A percentile compares a stretch with the other conserved stretches of the same genome.
Evolutionary conservation across 2,329 filamentous ascomycete species (phyloP).

Genomic region (Trichoderma sp.): DNA sequence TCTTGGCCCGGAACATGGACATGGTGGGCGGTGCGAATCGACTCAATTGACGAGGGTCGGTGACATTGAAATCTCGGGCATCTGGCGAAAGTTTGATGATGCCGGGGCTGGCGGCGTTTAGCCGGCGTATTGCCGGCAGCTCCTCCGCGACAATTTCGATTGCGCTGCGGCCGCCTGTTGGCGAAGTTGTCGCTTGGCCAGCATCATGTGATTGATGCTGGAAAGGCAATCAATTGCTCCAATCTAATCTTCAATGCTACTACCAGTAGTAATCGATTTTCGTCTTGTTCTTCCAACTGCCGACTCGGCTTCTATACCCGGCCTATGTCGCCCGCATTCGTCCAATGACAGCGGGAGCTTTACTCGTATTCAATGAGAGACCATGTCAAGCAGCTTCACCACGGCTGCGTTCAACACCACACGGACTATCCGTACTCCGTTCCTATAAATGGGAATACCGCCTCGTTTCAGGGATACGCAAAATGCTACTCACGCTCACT

Average conservation of each 20-base stretch:
- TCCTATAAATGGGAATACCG: neutral
- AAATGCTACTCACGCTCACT: neutral
- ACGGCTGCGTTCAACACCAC: neutral
- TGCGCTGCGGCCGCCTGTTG: neutral
- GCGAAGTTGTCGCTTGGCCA: neutral
- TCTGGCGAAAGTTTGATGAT: conserved; percentile 22
- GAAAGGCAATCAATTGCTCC: neutral
- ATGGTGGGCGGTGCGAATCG: conserved; percentile 49
- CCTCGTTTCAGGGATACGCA: neutral
- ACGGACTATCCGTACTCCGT: neutral
- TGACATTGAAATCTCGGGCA: conserved; percentile 12
- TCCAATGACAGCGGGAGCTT: neutral
- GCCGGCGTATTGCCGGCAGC: conserved; percentile 14
- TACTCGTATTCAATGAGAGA: neutral
- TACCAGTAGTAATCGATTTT: neutral
- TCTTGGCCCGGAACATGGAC: conserved; percentile 88
- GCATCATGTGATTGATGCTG: neutral
- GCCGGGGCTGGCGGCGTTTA: conserved; percentile 10
- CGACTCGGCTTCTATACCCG: neutral
- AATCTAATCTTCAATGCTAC: neutral
- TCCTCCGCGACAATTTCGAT: neutral
- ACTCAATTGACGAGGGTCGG: neutral
- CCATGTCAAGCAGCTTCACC: too few species aligned
- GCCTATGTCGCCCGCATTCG: neutral
- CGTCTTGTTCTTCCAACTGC: neutral